Percentiles rank a stretch among this genome's conserved stretches.
These are phyloP conservation scores for Aspergillus diversus DNA, from an alignment of 495 filamentous ascomycete genomes.

Conservation along the genomic window DNA sequence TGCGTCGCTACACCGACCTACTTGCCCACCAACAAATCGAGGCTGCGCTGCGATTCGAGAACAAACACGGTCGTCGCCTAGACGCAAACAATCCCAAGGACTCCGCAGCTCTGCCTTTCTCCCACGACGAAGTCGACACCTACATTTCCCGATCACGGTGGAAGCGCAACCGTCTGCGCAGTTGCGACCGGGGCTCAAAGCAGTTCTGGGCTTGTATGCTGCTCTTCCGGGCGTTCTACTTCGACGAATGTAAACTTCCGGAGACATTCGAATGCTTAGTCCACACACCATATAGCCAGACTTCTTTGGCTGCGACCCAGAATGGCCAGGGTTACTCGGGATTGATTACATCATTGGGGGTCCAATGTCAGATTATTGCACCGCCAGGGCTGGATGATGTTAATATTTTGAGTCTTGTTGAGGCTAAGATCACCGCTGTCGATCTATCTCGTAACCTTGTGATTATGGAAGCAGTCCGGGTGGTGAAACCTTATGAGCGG, in stretches of 20 bases:
- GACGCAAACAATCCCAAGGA: conserved; percentile 38
- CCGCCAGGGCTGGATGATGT: conserved; percentile 37
- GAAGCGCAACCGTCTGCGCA: conserved; percentile 37
- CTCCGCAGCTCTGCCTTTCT: conserved; percentile 64
- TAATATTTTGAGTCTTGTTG: conserved; percentile 53
- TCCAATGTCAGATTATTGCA: conserved; percentile 34
- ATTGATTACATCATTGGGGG: conserved; percentile 39
- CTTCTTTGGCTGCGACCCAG: conserved; percentile 33
- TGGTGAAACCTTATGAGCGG: conserved; percentile 46
- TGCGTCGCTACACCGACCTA: conserved; percentile 82
- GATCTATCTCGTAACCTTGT: conserved; percentile 56
- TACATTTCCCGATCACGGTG: conserved; percentile 39
- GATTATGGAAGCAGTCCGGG: conserved; percentile 52
- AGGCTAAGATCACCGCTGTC: conserved; percentile 60
- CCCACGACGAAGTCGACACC: conserved; percentile 54
- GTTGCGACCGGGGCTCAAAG: conserved; percentile 39
- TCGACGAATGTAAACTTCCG: conserved; percentile 67
- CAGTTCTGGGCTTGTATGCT: conserved; percentile 70
- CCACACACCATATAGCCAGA: conserved; percentile 35
- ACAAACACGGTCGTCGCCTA: conserved; percentile 54
- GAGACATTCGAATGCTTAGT: conserved; percentile 61
- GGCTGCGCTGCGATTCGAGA: conserved; percentile 74
- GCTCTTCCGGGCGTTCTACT: conserved; percentile 75
- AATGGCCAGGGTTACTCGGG: conserved; percentile 27
- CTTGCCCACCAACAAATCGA: conserved; percentile 93